A percentile compares a stretch with the other conserved stretches of the same genome.
phyloP scores from a whole-genome alignment of 257 asterid genomes.

The Nicotiana sylvestris region DNA sequence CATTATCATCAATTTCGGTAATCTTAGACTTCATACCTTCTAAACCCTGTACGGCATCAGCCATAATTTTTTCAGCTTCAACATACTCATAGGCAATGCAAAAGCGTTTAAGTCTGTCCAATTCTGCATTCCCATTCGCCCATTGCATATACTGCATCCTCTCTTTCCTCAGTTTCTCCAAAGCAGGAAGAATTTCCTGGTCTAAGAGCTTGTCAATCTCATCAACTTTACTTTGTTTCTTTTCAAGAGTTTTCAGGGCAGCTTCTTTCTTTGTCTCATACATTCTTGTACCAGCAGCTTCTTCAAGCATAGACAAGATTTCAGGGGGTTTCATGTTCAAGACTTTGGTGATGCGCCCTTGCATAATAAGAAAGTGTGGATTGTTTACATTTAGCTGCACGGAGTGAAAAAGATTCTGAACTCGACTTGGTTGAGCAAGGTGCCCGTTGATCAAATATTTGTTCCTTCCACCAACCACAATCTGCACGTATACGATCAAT shows the following conservation, averaged over 20 bases:
- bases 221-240: constrained; percentile 93
- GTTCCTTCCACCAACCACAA: constrained; percentile 99
- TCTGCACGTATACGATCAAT: constrained; percentile 45
- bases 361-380: constrained; percentile 99
- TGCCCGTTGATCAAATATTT: constrained; percentile 95
- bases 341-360: constrained; percentile 97
- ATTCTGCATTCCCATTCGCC: constrained; percentile 90
- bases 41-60: constrained; percentile 62
- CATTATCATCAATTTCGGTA: constrained; percentile 44
- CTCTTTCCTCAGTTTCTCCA: constrained; percentile 88
- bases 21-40: constrained; percentile 59
- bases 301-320: constrained; percentile 96
- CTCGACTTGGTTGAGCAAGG: constrained; percentile 97
- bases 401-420: constrained; percentile 97
- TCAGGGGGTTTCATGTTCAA: constrained; percentile 98
- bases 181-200: constrained; percentile 94
- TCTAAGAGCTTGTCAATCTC: constrained; percentile 97
- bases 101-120: constrained; percentile 89
- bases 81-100: constrained; percentile 91
- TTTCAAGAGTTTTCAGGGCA: constrained; percentile 95
- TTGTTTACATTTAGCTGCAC: constrained; percentile 97
- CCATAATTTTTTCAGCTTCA: constrained; percentile 71
- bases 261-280: constrained; percentile 97
- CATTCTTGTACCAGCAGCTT: constrained; percentile 99
- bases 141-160: constrained; percentile 98